Percentiles rank a stretch among this genome's conserved stretches.
Conservation (phyloP, 2,329 filamentous ascomycete species). For the Cercospora zeina region DNA sequence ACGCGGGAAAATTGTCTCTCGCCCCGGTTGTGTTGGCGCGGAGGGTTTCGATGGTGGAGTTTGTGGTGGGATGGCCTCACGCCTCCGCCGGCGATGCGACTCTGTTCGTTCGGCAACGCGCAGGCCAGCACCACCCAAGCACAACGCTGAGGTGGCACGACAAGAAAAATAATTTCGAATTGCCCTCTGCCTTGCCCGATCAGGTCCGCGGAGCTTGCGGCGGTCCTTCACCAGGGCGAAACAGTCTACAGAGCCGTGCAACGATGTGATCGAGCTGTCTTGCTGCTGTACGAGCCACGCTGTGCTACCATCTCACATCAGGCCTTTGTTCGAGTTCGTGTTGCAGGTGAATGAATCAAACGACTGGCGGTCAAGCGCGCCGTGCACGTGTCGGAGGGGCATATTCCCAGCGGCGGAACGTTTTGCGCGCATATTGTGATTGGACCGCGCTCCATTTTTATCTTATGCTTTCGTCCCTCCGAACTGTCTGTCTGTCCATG, state of each 20-base stretch:
- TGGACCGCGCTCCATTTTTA: slow-evolving; percentile 8
- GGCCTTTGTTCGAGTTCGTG: neutral
- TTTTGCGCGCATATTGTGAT: neutral
- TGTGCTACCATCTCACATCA: neutral
- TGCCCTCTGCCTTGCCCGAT: slow-evolving; percentile 1
- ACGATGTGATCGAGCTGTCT: neutral
- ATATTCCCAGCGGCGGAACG: slow-evolving; percentile 3
- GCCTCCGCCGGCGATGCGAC: neutral
- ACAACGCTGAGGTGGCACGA: slow-evolving; percentile 14
- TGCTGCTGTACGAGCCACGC: neutral
- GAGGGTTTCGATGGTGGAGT: slow-evolving; percentile 6
- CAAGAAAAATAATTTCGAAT: slow-evolving; percentile 10
- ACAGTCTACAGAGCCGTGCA: neutral
- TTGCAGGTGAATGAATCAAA: slow-evolving; percentile 4
- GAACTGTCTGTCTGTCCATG: neutral
- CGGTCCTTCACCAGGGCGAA: neutral
- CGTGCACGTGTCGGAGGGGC: slow-evolving; percentile 11
- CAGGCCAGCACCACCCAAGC: slow-evolving; percentile 1
- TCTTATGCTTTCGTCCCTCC: neutral
- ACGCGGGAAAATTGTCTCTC: slow-evolving; percentile 8
- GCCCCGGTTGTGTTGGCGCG: slow-evolving; percentile 5
- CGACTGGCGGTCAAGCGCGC: slow-evolving; percentile 14
- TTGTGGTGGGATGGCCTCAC: slow-evolving; percentile 2
- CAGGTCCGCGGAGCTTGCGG: slow-evolving; percentile 8
- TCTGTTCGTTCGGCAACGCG: slow-evolving; percentile 4